Percentiles rank a stretch among this genome's conserved stretches.
Conservation (phyloP, 768 basidiomycete genomes). For the Tremella fuciformis region DNA sequence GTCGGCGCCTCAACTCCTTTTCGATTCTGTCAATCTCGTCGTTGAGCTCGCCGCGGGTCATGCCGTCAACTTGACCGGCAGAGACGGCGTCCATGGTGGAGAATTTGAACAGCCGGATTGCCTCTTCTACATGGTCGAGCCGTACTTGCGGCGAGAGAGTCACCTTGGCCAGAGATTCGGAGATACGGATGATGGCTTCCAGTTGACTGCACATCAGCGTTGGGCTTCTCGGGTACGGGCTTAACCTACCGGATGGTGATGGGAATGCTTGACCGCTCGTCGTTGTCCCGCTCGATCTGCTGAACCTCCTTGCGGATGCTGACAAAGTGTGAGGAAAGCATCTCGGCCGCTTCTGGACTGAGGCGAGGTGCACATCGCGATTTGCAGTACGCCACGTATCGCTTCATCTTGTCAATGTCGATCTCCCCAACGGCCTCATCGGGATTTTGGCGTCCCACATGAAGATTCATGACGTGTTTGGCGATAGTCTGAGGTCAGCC, state of each 20-base stretch:
- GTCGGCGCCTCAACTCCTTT: slow-evolving; percentile 72
- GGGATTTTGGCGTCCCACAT: slow-evolving; percentile 88
- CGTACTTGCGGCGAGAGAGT: slow-evolving; percentile 81
- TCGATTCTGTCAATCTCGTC: slow-evolving; percentile 91
- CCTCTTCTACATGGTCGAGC: slow-evolving; percentile 93
- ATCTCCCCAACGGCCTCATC: slow-evolving; percentile 81
- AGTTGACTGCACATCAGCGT: slow-evolving; percentile 63
- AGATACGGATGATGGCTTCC: slow-evolving; percentile 98
- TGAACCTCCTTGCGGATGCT: slow-evolving; percentile 88
- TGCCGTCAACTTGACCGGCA: slow-evolving; percentile 86
- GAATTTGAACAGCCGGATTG: slow-evolving; percentile 95
- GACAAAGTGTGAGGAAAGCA: slow-evolving; percentile 94
- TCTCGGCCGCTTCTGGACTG: slow-evolving; percentile 89
- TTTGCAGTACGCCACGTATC: slow-evolving; percentile 61
- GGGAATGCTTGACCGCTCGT: slow-evolving; percentile 95
- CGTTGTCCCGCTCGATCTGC: slow-evolving; percentile 92
- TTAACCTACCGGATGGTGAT: slow-evolving; percentile 84
- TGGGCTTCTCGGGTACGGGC: neutral
- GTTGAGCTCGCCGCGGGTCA: slow-evolving; percentile 85
- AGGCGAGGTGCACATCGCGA: slow-evolving; percentile 96
- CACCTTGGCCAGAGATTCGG: slow-evolving; percentile 92
- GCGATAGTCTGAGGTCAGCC: slow-evolving; percentile 74
- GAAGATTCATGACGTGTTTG: slow-evolving; percentile 96
- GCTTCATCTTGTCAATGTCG: slow-evolving; percentile 96
- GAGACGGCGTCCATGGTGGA: slow-evolving; percentile 99